phyloP scores from a whole-genome alignment of 177 flowering plant species.

The Vitis hybrid region DNA sequence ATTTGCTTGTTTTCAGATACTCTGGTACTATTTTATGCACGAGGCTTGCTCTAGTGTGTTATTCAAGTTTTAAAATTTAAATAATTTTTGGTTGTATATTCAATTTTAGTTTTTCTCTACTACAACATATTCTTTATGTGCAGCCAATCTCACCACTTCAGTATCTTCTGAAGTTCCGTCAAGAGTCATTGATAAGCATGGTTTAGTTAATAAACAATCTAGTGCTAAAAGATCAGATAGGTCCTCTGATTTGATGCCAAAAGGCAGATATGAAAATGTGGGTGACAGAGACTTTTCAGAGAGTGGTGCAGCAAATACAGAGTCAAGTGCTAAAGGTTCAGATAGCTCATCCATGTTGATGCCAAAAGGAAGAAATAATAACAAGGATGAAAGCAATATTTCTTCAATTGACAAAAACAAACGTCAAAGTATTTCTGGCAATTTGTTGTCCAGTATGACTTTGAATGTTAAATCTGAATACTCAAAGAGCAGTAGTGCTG shows the following conservation, averaged over 20 bases:
- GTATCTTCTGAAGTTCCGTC: constrained; percentile 29
- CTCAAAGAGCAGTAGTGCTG: constrained; percentile 21
- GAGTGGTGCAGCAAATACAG: constrained; percentile 14
- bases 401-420: constrained; percentile 27
- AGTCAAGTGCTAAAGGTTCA: constrained; percentile 21
- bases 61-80: background rate
- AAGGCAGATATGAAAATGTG: constrained; percentile 18
- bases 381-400: constrained; percentile 21
- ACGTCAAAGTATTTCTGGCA: constrained; percentile 28
- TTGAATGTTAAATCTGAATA: constrained; percentile 35
- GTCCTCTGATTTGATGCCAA: constrained; percentile 18
- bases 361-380: constrained; percentile 22
- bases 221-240: constrained; percentile 18
- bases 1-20: no score
- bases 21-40: no score
- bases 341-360: constrained; percentile 18
- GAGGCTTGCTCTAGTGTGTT: no score
- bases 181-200: constrained; percentile 19
- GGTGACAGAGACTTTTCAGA: constrained; percentile 23
- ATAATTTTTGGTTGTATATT: background rate
- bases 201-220: constrained; percentile 14
- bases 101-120: background rate
- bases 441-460: constrained; percentile 30
- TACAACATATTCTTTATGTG: constrained; percentile 1
- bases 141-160: constrained; percentile 21